Evolutionary conservation across 306 rosid species (phyloP).

Genomic region (Rosa multiflora): DNA sequence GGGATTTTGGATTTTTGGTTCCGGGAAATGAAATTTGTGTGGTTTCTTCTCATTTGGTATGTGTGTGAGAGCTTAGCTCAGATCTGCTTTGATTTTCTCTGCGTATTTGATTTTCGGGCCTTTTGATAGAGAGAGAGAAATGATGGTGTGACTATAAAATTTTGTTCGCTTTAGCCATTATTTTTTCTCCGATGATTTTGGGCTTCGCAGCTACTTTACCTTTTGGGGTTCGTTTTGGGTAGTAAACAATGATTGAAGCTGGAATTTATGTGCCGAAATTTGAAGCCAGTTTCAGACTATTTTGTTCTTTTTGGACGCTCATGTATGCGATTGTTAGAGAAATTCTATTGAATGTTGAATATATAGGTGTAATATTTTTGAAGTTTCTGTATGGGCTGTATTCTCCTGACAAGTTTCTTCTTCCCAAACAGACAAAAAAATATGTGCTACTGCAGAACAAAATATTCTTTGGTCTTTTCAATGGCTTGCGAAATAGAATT

Average conservation of each 20-base stretch:
- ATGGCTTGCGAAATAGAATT: background rate
- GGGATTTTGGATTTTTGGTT: background rate
- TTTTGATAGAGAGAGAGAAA: background rate
- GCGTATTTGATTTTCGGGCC: constrained; percentile 1
- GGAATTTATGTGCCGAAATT: background rate
- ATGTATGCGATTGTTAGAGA: background rate
- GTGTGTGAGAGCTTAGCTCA: constrained; percentile 33
- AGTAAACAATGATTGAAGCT: background rate
- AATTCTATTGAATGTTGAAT: background rate
- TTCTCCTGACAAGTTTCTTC: background rate
- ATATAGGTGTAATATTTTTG: background rate
- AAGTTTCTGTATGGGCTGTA: background rate
- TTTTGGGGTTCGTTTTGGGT: background rate
- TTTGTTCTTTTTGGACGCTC: background rate
- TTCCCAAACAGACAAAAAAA: background rate
- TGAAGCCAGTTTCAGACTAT: background rate
- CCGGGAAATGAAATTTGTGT: constrained; percentile 12
- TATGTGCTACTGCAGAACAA: background rate
- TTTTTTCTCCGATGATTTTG: background rate
- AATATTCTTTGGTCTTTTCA: background rate
- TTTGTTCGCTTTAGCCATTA: background rate
- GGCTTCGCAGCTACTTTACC: background rate
- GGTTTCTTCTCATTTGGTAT: constrained; percentile 12
- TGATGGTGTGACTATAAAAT: background rate
- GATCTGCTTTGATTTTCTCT: constrained; percentile 50